Conservation (phyloP, 2,329 filamentous ascomycete species). For the Diaporthe citri region DNA sequence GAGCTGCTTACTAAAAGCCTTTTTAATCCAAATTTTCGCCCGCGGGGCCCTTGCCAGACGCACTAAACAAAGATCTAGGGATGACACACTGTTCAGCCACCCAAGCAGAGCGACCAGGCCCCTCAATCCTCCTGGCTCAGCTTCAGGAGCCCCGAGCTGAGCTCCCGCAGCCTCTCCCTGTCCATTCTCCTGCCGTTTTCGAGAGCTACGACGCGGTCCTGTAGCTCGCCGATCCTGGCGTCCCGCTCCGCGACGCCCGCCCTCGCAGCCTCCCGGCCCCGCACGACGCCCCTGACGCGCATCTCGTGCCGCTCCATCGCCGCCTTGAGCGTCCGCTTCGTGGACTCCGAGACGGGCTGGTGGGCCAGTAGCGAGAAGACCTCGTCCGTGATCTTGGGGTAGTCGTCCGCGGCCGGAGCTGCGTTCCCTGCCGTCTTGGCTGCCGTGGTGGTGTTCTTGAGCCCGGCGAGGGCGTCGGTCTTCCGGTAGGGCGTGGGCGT, state of each 20-base stretch:
- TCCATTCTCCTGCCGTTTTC: constrained; percentile 49
- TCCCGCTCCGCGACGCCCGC: constrained; percentile 73
- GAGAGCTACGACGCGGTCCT: constrained; percentile 53
- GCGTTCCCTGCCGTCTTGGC: not conserved
- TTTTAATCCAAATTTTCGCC: not conserved
- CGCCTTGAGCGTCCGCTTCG: constrained; percentile 53
- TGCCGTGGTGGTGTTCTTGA: constrained; percentile 18
- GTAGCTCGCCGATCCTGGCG: constrained; percentile 52
- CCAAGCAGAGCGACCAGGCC: not conserved
- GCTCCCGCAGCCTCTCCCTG: constrained; percentile 37
- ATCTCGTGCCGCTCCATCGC: constrained; percentile 69
- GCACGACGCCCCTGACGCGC: constrained; percentile 70
- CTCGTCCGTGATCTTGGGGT: constrained; percentile 56
- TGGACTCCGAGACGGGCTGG: constrained; percentile 54
- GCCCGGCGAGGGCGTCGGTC: constrained; percentile 23
- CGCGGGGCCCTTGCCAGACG: not conserved
- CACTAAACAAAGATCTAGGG: not conserved
- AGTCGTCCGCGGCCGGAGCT: constrained; percentile 40
- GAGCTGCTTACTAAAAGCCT: not conserved
- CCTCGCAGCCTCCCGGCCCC: constrained; percentile 76
- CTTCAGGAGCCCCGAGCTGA: constrained; percentile 36
- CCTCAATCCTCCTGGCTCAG: constrained; percentile 30
- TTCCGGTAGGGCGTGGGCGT: constrained; percentile 39
- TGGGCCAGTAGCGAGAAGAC: constrained; percentile 63
- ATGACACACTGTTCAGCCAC: not conserved